Evolutionary conservation across 352 stramenopile species (phyloP).

Genomic region (Pythium aristosporum): DNA sequence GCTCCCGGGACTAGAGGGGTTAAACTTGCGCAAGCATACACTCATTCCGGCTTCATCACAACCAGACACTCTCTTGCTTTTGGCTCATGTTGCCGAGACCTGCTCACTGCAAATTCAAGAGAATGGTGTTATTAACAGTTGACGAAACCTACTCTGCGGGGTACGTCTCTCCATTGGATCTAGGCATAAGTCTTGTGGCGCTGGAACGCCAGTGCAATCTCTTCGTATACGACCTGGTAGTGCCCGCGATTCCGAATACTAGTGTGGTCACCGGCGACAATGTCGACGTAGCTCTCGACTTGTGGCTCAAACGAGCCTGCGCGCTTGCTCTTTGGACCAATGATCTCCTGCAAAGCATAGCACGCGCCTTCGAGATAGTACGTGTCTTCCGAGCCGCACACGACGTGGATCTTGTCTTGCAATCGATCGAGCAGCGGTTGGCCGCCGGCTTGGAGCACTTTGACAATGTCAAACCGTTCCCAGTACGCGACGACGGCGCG

Average conservation of each 20-base stretch:
- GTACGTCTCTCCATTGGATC: neutral
- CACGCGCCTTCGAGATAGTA: conserved; percentile 78
- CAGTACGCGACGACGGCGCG: conserved; percentile 53
- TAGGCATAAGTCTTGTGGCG: neutral
- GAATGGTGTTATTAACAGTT: neutral
- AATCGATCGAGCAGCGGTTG: conserved; percentile 44
- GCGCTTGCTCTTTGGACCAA: conserved; percentile 31
- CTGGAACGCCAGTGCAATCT: conserved; percentile 46
- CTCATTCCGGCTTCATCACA: too few species aligned
- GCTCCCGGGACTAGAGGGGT: too few species aligned
- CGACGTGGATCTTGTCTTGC: conserved; percentile 64
- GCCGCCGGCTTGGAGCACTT: conserved; percentile 38
- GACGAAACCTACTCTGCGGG: too few species aligned
- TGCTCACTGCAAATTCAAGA: neutral
- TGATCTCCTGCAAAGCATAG: conserved; percentile 49
- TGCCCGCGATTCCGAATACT: conserved; percentile 65
- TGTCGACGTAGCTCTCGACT: conserved; percentile 62
- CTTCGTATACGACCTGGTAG: conserved; percentile 58
- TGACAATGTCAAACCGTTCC: conserved; percentile 66
- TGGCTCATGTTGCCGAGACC: too few species aligned
- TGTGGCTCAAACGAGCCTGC: conserved; percentile 19
- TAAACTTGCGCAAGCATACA: too few species aligned
- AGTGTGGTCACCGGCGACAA: conserved; percentile 73
- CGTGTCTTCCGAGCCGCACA: conserved; percentile 71
- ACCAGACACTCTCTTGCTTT: too few species aligned